These are phyloP conservation scores for Penicillium sp. DNA, from an alignment of 2,329 filamentous ascomycete genomes.

Conservation along the genomic window DNA sequence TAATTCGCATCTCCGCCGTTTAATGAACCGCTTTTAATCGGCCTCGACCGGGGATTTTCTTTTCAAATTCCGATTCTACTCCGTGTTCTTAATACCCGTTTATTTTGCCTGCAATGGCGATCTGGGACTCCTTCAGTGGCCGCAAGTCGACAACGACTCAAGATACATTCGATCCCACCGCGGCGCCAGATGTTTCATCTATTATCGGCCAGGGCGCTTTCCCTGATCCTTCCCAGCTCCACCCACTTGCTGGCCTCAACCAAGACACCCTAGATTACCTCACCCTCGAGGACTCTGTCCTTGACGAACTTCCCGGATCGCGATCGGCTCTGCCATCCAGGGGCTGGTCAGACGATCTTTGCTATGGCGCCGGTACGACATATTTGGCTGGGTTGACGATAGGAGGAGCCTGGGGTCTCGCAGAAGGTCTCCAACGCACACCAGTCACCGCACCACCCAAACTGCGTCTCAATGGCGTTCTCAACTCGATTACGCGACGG, in stretches of 20 bases:
- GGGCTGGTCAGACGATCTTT: slow-evolving; percentile 96
- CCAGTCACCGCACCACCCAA: slow-evolving; percentile 74
- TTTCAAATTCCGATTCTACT: neutral
- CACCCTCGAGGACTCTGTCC: slow-evolving; percentile 82
- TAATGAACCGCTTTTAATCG: neutral
- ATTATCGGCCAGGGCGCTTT: slow-evolving; percentile 76
- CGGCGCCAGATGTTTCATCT: slow-evolving; percentile 75
- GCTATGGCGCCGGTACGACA: slow-evolving; percentile 93
- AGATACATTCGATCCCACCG: slow-evolving; percentile 65
- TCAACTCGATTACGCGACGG: slow-evolving; percentile 89
- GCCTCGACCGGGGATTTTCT: neutral
- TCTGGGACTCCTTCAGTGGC: slow-evolving; percentile 61
- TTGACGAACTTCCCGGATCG: slow-evolving; percentile 79
- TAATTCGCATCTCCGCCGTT: neutral
- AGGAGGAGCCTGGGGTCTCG: slow-evolving; percentile 87
- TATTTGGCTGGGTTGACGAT: slow-evolving; percentile 82
- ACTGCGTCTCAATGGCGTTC: slow-evolving; percentile 85
- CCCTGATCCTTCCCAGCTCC: slow-evolving; percentile 81
- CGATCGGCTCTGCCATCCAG: slow-evolving; percentile 88
- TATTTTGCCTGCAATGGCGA: slow-evolving; percentile 42
- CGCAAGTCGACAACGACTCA: slow-evolving; percentile 53
- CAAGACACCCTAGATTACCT: slow-evolving; percentile 93
- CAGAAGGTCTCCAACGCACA: slow-evolving; percentile 76
- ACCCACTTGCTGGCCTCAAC: slow-evolving; percentile 90
- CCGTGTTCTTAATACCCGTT: slow-evolving; percentile 3